Evolutionary conservation across 139 green algal genomes (phyloP), one percentile per base, ranked within the genome.

Genomic region (Astrephomene gubernaculifera): DNA sequence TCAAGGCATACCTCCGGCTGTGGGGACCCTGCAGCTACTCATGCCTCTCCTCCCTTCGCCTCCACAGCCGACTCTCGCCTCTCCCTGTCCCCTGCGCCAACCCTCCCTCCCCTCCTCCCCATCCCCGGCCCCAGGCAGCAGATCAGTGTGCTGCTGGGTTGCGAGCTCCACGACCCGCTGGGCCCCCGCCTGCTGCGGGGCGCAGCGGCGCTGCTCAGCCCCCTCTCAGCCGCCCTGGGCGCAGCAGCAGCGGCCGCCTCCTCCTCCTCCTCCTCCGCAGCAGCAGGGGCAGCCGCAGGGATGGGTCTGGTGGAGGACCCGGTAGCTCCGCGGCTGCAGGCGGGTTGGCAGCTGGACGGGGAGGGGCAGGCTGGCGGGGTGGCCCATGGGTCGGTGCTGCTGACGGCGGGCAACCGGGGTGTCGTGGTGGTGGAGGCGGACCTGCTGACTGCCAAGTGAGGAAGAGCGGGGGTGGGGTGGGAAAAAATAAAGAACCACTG

Each of bases 371-470:
- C 63, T 33, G 61, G 63, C 44, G 44, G 43, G 2, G 75, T 83
- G 41, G 60, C 61, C 29, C 54, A 83, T 7, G 75, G 78, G 41
- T 67, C 43, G 43, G 43, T 74, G 63, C 78, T 84, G 78, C 61
- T 86, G 65, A 39, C 35, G 14, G 65, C 69, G 14, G 65, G 45
- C 65, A 86, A 78, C 65, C 22, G 45, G 7, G 79, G 79, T 35
- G 36, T 86, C 41, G 65, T 41, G 45, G 65, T 86, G 45, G 65
- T 86, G 45, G 79, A 86, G 3, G 64, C 79, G 5, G 79, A 76
- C 36, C 45, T 52, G 65, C 65, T 86, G 21, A 79, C 4, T 35
- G 29, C 35, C 36, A 86, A 72, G 79, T 86, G 65, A 8, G 75
- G 41, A 1, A 0, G 57, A n/a, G 6, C 22, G 19, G 57, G 14